Evolutionary conservation across 805 yeast genomes (phyloP), one percentile per base, ranked within the genome.

Genomic region (Metschnikowia shivogae): DNA sequence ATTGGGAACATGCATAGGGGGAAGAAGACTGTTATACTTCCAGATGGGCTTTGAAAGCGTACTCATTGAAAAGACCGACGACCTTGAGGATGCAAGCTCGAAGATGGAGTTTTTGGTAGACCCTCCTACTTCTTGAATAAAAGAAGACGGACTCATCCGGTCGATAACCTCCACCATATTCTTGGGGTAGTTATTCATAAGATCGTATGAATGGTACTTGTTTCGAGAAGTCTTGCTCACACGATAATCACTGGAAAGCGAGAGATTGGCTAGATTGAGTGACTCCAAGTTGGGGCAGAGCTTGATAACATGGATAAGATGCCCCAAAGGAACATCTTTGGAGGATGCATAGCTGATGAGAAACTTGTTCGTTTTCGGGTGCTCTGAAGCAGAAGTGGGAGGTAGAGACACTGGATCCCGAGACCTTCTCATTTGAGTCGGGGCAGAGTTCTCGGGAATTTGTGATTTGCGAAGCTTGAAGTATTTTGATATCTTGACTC

Each of bases 251-350:
- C 72, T 67, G 5, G 87, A 82, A 8, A 87, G 64, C 1, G 85
- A 75, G 6, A 88, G 54, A 39, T 76, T 74, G 5, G 80, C 80
- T n/a, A 89, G 61, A 54, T 89, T 73, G 20, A 89, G 53, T 3
- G 64, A 54, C 12, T 59, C 63, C 31, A 89, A 54, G 52, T 84
- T 82, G 11, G 80, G 80, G 58, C 96, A 89, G 29, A 78, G 65
- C n/a, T 74, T 74, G 32, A 89, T 57, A 31, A 88, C 56, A 59
- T 86, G 95, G 11, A 89, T 58, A 8, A 89, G 56, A 50, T 80
- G 79, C 0, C 96, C 97, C 26, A 84, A 65, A 1, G 97, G 97
- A 6, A 89, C 59, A 60, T 89, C 97, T 53, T 76, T 80, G n/a
- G 83, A 74, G 17, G 76, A 70, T 3, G 87, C 73, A 62, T 84